Evolutionary conservation across 805 yeast species (phyloP).

Genomic region (Blastobotrys chiropterorum): DNA sequence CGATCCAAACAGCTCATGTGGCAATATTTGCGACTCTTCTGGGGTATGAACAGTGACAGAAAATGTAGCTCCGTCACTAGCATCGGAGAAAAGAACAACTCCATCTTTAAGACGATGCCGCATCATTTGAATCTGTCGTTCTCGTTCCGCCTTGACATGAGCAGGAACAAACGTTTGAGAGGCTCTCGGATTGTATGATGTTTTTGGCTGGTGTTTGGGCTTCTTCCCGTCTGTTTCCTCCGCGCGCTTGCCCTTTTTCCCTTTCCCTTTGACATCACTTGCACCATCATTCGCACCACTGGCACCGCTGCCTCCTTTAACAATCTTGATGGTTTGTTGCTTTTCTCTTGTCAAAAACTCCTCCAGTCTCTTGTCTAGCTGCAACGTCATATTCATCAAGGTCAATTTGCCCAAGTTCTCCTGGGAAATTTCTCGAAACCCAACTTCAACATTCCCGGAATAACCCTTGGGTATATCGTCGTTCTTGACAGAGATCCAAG

Average conservation of each 20-base stretch:
- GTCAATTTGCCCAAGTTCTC: constrained; percentile 33
- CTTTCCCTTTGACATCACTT: background rate
- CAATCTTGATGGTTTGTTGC: constrained; percentile 55
- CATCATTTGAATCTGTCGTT: constrained; percentile 16
- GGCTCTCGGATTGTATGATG: constrained; percentile 2
- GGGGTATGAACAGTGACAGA: constrained; percentile 13
- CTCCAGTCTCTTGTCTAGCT: constrained; percentile 56
- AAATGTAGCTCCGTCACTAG: constrained; percentile 6
- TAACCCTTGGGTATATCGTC: constrained; percentile 65
- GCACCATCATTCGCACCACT: too few species aligned
- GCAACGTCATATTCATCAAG: constrained; percentile 46
- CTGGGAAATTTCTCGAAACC: constrained; percentile 45
- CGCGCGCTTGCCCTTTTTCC: background rate
- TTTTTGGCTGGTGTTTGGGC: background rate
- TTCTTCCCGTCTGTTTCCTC: background rate
- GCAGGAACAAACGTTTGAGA: constrained; percentile 16
- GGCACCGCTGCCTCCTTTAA: constrained; percentile 35
- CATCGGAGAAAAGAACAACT: constrained; percentile 4
- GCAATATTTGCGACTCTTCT: constrained; percentile 14
- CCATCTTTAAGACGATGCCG: constrained; percentile 12
- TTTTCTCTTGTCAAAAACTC: constrained; percentile 52
- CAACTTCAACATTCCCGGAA: constrained; percentile 59
- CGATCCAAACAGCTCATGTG: constrained; percentile 9
- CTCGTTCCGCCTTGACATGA: constrained; percentile 14
- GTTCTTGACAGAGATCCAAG: constrained; percentile 53